Percentiles rank a stretch among this genome's conserved stretches.
phyloP scores from a whole-genome alignment of 208 protist species.

The Wallacemonas sp. region DNA sequence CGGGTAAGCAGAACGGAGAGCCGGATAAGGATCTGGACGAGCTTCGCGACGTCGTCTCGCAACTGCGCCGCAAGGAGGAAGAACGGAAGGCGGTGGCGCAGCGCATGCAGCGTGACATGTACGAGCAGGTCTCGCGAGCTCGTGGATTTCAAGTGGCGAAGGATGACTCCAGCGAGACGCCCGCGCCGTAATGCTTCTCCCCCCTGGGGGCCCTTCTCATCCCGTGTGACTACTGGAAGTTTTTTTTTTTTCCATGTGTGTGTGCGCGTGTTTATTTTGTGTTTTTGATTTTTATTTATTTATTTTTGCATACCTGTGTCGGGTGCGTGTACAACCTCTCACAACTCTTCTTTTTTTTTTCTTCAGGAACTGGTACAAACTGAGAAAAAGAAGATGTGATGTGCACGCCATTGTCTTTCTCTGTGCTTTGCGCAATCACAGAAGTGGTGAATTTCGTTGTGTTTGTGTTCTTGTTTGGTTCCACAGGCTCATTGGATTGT shows the following conservation, averaged over 20 bases:
- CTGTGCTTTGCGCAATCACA: no score
- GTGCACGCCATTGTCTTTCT: no score
- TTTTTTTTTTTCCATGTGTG: slow-evolving; percentile 4
- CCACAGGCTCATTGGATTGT: no score
- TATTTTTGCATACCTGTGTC: background rate
- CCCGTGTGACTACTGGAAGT: background rate
- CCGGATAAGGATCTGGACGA: slow-evolving; percentile 21
- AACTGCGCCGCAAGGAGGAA: slow-evolving; percentile 20
- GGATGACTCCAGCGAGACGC: background rate
- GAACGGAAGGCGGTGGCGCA: slow-evolving; percentile 24
- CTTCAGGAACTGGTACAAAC: background rate
- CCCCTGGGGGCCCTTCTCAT: no score
- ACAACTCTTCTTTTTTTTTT: background rate
- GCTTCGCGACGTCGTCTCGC: slow-evolving; percentile 15
- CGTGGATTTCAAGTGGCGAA: slow-evolving; percentile 21
- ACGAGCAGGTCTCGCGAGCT: slow-evolving; percentile 26
- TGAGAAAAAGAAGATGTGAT: no score
- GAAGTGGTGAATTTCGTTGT: no score
- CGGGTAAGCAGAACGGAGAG: no score
- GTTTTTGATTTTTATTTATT: slow-evolving; percentile 3
- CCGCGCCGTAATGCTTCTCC: no score
- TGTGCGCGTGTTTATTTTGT: background rate
- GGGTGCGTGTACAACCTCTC: background rate
- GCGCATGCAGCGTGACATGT: slow-evolving; percentile 27
- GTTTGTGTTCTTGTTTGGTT: no score